Evolutionary conservation across 2,329 filamentous ascomycete species (phyloP).

Genomic region (Mycocentrospora acerina): DNA sequence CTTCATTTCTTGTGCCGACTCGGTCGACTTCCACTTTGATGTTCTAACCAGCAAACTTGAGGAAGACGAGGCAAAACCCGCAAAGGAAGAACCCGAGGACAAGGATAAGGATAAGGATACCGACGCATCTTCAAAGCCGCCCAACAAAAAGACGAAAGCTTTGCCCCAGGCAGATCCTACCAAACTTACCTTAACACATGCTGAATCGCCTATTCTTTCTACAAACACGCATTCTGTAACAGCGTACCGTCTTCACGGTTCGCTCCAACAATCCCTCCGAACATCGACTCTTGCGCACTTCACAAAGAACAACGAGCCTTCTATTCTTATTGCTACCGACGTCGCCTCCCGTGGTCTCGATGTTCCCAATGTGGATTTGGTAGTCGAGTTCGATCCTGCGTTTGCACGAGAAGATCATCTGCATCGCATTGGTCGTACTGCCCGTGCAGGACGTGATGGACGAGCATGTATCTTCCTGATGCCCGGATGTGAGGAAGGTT

Average conservation of each 20-base stretch:
- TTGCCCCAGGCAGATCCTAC: constrained; percentile 43
- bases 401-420: constrained; percentile 93
- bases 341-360: constrained; percentile 95
- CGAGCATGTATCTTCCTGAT: constrained; percentile 87
- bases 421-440: constrained; percentile 91
- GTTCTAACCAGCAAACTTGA: constrained; percentile 60
- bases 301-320: constrained; percentile 69
- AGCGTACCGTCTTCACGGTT: constrained; percentile 87
- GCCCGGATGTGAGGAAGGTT: constrained; percentile 89
- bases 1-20: constrained; percentile 95
- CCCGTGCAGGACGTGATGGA: constrained; percentile 85
- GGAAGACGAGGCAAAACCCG: constrained; percentile 22
- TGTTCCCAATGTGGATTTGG: constrained; percentile 89
- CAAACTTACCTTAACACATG: constrained; percentile 58
- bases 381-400: constrained; percentile 94
- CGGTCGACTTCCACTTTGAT: constrained; percentile 94
- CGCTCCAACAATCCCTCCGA: constrained; percentile 81
- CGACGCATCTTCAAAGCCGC: constrained; percentile 15
- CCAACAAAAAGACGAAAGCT: constrained; percentile 42
- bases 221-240: constrained; percentile 75
- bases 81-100: constrained; percentile 28
- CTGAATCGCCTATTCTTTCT: constrained; percentile 70
- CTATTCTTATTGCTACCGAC: constrained; percentile 89
- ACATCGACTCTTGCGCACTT: constrained; percentile 85
- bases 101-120: constrained; percentile 23